Evolutionary conservation across 2,329 filamentous ascomycete genomes (phyloP).

Genomic region (Epichloe aotearoae): DNA sequence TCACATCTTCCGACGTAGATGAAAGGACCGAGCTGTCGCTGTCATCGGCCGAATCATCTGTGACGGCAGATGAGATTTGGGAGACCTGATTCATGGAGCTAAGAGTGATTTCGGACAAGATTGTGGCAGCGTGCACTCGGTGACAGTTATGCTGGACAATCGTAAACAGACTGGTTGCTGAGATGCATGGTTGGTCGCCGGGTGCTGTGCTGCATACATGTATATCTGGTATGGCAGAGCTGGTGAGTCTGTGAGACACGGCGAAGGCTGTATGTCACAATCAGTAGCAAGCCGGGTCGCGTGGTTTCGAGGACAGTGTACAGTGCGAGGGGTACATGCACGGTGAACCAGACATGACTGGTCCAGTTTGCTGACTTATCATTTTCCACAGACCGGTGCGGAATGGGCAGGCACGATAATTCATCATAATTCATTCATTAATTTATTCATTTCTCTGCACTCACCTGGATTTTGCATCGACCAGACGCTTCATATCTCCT

Average conservation of each 20-base stretch:
- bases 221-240: neutral
- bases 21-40: constrained; percentile 19
- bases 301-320: neutral
- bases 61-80: neutral
- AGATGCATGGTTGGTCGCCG: neutral
- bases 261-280: too few relatives aligned
- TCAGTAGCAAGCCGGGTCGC: too few relatives aligned
- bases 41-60: neutral
- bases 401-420: too few relatives aligned
- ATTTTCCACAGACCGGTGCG: too few relatives aligned
- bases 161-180: neutral
- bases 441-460: too few relatives aligned
- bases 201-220: neutral
- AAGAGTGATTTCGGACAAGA: neutral
- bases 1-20: constrained; percentile 19
- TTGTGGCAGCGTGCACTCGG: neutral
- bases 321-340: neutral
- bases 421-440: too few relatives aligned
- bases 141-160: neutral
- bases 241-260: too few relatives aligned
- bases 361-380: too few relatives aligned
- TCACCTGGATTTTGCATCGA: too few relatives aligned
- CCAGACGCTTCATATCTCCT: too few relatives aligned
- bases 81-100: neutral
- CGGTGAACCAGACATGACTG: neutral